phyloP scores from a whole-genome alignment of 257 asterid genomes.

The Cynanchum wilfordii region DNA sequence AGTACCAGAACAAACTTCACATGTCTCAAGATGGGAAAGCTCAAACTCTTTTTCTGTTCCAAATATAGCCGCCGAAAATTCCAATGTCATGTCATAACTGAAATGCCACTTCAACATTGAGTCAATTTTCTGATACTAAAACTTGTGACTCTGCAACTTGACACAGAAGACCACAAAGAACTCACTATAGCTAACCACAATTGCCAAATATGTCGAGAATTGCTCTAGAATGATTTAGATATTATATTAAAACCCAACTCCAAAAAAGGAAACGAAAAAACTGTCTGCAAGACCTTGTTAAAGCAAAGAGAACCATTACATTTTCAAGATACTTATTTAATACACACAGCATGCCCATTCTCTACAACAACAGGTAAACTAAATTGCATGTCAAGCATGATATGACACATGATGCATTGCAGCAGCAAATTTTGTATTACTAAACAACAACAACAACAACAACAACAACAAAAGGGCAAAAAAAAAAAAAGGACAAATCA shows the following conservation, averaged over 20 bases:
- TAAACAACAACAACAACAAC: background rate
- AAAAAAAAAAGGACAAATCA: too few relatives aligned
- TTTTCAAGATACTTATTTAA: background rate
- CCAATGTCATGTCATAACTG: constrained; percentile 87
- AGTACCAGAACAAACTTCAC: constrained; percentile 83
- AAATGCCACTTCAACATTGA: constrained; percentile 25
- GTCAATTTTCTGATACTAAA: constrained; percentile 16
- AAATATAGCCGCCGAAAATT: constrained; percentile 82
- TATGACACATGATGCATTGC: background rate
- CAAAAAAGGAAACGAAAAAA: background rate
- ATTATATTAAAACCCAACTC: background rate
- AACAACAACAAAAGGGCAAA: too few relatives aligned
- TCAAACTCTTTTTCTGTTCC: constrained; percentile 94
- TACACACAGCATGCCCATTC: background rate
- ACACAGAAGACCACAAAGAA: background rate
- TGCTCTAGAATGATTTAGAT: background rate
- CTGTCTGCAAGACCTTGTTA: background rate
- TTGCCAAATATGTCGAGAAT: background rate
- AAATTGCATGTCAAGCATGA: background rate
- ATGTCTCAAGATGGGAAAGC: constrained; percentile 90
- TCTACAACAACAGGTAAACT: background rate
- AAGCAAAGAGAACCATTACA: background rate
- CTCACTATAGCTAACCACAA: background rate
- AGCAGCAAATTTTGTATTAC: background rate
- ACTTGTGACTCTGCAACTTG: background rate